Evolutionary conservation across 2,329 filamentous ascomycete genomes (phyloP).

Genomic region (Metarhizium humberi): DNA sequence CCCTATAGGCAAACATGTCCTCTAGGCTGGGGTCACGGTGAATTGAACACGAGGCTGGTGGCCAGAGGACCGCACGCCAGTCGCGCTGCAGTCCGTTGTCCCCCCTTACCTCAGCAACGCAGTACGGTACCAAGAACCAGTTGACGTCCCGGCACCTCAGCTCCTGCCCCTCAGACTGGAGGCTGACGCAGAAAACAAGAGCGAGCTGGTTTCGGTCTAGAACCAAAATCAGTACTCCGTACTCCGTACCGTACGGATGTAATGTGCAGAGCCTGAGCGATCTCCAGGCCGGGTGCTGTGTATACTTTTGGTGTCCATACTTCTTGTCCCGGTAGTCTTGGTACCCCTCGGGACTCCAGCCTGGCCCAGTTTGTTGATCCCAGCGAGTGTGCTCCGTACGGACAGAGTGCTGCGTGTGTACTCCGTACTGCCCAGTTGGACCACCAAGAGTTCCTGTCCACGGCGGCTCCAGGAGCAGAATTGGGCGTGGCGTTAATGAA

Average conservation of each 20-base stretch:
- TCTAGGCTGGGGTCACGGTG: too few species aligned
- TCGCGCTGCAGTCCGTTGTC: too few species aligned
- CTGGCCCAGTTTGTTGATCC: background rate
- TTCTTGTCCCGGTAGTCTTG: background rate
- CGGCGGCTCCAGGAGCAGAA: background rate
- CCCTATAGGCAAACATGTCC: too few species aligned
- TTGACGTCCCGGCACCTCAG: too few species aligned
- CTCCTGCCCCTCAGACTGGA: background rate
- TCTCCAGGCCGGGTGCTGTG: background rate
- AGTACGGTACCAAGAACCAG: too few species aligned
- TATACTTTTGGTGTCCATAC: background rate
- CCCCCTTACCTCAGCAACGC: too few species aligned
- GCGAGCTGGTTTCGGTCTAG: background rate
- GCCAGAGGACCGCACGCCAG: too few species aligned
- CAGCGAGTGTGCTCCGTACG: too few species aligned
- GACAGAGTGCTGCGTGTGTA: too few species aligned
- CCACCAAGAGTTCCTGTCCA: background rate
- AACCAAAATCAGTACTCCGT: background rate
- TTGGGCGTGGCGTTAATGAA: constrained; percentile 1
- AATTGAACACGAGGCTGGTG: too few species aligned
- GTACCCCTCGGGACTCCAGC: background rate
- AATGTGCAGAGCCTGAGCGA: background rate
- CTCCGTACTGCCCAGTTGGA: background rate
- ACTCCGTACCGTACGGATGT: too few species aligned
- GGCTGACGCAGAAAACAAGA: background rate